These are phyloP conservation scores for Neoconidiobolus thromboides DNA, from an alignment of 371 early-diverging fungal species.

Conservation along the genomic window DNA sequence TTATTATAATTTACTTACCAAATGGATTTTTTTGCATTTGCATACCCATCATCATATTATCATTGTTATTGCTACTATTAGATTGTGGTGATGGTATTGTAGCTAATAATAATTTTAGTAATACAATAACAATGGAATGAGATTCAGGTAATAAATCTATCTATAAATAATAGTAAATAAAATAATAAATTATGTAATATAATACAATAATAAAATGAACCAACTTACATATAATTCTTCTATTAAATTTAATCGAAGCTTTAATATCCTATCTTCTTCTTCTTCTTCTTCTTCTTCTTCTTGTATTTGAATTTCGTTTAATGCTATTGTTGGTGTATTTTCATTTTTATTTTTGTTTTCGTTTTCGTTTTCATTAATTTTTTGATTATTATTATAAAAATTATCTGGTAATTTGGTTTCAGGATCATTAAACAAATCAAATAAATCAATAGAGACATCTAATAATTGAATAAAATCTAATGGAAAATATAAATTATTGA, in stretches of 20 bases:
- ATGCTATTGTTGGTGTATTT: too few species aligned
- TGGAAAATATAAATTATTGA: not conserved
- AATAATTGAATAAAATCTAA: not conserved
- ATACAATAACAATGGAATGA: not conserved
- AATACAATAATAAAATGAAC: not conserved
- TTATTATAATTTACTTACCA: too few species aligned
- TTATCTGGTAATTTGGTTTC: not conserved
- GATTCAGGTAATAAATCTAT: not conserved
- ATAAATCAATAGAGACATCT: not conserved
- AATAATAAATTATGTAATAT: not conserved
- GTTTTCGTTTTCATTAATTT: not conserved
- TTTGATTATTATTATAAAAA: not conserved
- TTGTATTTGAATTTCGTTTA: too few species aligned
- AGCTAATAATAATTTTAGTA: constrained; percentile 1
- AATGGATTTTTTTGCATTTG: too few species aligned
- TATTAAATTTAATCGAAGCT: too few species aligned
- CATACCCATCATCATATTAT: too few species aligned
- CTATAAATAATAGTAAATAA: not conserved
- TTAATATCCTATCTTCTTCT: too few species aligned
- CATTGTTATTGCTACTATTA: not conserved
- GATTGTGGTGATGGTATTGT: not conserved
- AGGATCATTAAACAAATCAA: not conserved
- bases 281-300: too few species aligned
- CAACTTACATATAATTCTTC: too few species aligned
- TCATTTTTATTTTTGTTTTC: too few species aligned